Base-by-base conservation (phyloP, 2,329 filamentous ascomycete species). In the Endocalyx cinctus region DNA sequence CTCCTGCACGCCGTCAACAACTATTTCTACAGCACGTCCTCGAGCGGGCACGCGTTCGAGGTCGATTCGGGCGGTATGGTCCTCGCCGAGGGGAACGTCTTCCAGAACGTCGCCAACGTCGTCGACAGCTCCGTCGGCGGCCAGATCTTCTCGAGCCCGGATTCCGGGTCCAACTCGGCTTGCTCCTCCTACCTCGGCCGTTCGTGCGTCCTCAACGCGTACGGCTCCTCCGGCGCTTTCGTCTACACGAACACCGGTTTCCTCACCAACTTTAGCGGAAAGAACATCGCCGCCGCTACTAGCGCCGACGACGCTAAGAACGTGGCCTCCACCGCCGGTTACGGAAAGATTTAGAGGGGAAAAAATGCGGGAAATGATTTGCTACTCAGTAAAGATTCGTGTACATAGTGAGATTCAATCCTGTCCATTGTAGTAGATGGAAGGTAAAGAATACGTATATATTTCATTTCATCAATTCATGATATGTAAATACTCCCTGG, bases 81-180 rank as follows among this genome's bases (percentile, higher is more conserved):
- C 31, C 56, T 74, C 17, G 63, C 63, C 1, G 70, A 74, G 51
- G 70, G 69, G 15, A 73, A 71, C 41, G 60, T 66, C 14, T 74
- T 72, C 60, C 62, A 70, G 30, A 42, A 45, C 30, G 45, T 40
- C 11, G 37, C 35, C 10, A 18, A 34, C 12, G 36, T 37, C 28
- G 38, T 46, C 31, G 38, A 38, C 13, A 42, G 27, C 27, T 36
- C 27, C 13, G 19, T 39, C 10, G 13, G 34, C 5, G 44, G 42
- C 20, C 17, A 36, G 25, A 34, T 45, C 22, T 47, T 43, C 29
- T 39, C 39, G 10, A 43, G 37, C 36, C 39, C 42, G 4, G 28
- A 38, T 23, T 22, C 25, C 17, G 22, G 11, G 26, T 25, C 38
- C 17, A 42, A 41, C 28, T 8, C 14, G 17, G 36, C 39, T 6